Base-by-base conservation (phyloP, 129 eudicot genomes). In the Lonicera japonica region DNA sequence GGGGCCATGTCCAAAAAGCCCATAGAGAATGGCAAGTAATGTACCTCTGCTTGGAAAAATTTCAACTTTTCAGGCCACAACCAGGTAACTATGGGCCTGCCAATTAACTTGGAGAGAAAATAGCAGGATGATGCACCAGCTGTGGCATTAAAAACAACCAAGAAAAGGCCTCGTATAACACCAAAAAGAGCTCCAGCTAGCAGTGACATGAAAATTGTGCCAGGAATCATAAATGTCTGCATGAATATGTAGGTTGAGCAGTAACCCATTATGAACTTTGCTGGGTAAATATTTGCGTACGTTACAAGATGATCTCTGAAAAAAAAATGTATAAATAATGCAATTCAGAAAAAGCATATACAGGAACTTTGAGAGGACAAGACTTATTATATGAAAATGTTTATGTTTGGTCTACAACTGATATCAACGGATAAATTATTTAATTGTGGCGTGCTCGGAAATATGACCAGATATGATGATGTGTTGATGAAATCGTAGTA, bases 201-300 rank as follows among this genome's bases (percentile, higher is more conserved):
- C 67, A 90, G 66, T 14, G 97, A 90, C 97, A 90, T 83, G 78
- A 90, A 90, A 60, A 90, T 84, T 23, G 97, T 90, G 20, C 97
- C 97, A 25, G 97, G 97, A 57, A 90, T 90, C 97, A 90, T 90
- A 75, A 90, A 90, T 51, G 97, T 90, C 77, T 90, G 97, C 97
- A 90, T 90, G 80, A 90, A 90, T 71, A 90, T 90, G 79, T 90
- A 90, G 8, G 89, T 81, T 17, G 97, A 84, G 66, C 97, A 90
- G 81, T 90, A 90, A 11, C 97, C 95, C 62, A 86, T 73, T 41
- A 86, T 83, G 75, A 90, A 86, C 66, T 79, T 77, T 65, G 94
- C 82, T 24, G 97, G 95, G 69, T 86, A 70, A 18, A 56, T 72
- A 58, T 53, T 56, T 64, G 95, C 94, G 76, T 90, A 90, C n/a